Evolutionary conservation across 352 stramenopile genomes (phyloP).

Genomic region (Pythium pyrilobum): DNA sequence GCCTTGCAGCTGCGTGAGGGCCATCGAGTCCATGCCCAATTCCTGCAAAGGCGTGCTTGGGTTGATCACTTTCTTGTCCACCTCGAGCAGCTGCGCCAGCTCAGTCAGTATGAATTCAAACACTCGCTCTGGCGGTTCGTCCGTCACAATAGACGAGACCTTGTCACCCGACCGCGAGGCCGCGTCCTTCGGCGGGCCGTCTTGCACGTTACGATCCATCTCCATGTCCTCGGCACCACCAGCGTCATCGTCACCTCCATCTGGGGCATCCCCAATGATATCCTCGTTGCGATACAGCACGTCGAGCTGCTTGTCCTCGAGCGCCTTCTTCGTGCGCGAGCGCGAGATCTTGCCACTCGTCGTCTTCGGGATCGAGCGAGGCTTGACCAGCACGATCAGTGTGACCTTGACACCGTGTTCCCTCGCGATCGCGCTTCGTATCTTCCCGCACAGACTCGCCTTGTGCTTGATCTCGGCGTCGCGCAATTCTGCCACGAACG

Average conservation of each 20-base stretch:
- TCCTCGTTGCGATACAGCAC: slow-evolving; percentile 80
- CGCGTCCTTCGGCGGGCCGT: slow-evolving; percentile 17
- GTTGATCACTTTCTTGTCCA: slow-evolving; percentile 43
- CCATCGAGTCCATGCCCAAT: slow-evolving; percentile 92
- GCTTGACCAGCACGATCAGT: slow-evolving; percentile 89
- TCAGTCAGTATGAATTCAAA: slow-evolving; percentile 51
- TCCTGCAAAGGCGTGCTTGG: slow-evolving; percentile 58
- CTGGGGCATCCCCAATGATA: slow-evolving; percentile 47
- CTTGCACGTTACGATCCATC: slow-evolving; percentile 22
- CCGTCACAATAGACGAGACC: slow-evolving; percentile 45
- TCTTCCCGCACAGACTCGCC: slow-evolving; percentile 67
- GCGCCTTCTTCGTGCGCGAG: slow-evolving; percentile 72
- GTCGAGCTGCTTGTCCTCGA: slow-evolving; percentile 52
- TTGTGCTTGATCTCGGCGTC: slow-evolving; percentile 59
- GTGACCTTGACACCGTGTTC: slow-evolving; percentile 87
- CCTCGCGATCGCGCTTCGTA: slow-evolving; percentile 56
- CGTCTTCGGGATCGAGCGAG: slow-evolving; percentile 95
- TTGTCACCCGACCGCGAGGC: slow-evolving; percentile 19
- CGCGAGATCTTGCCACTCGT: slow-evolving; percentile 98
- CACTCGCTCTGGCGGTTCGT: slow-evolving; percentile 46
- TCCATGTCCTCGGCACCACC: slow-evolving; percentile 16
- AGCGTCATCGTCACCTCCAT: slow-evolving; percentile 29
- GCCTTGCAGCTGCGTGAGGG: slow-evolving; percentile 93
- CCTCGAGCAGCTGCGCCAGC: slow-evolving; percentile 53
- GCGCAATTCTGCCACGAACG: slow-evolving; percentile 73